A percentile compares a stretch with the other conserved stretches of the same genome.
phyloP scores from a whole-genome alignment of 192 early-diverging fungal genomes.

The Mortierella claussenii region DNA sequence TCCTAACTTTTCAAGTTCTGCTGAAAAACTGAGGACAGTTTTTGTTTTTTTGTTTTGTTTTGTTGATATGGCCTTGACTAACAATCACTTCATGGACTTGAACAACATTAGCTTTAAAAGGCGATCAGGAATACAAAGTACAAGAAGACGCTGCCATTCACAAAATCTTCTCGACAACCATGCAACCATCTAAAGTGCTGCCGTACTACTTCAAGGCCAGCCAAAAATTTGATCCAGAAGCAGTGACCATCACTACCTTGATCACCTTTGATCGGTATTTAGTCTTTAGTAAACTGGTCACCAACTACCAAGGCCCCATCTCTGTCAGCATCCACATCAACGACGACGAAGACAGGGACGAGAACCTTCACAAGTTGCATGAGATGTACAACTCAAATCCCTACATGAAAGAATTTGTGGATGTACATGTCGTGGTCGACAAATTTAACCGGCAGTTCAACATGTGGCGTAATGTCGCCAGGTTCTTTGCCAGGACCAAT shows the following conservation, averaged over 20 bases:
- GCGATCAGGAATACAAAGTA: background rate
- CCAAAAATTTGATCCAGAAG: constrained; percentile 57
- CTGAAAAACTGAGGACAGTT: no score
- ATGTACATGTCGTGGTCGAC: constrained; percentile 69
- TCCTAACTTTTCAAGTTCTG: background rate
- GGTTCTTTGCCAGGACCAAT: constrained; percentile 68
- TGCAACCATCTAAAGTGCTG: constrained; percentile 68
- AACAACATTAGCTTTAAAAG: background rate
- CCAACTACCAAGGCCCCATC: constrained; percentile 57
- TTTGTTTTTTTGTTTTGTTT: no score
- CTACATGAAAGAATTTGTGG: constrained; percentile 60
- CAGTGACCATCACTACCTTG: constrained; percentile 66
- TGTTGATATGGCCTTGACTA: no score
- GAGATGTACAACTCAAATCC: constrained; percentile 59
- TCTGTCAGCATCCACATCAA: constrained; percentile 68
- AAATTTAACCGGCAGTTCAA: constrained; percentile 71
- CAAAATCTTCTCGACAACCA: constrained; percentile 64
- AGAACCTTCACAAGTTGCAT: constrained; percentile 56
- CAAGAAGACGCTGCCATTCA: constrained; percentile 25
- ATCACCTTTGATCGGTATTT: constrained; percentile 56
- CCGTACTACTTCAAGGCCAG: constrained; percentile 67
- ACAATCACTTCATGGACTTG: background rate
- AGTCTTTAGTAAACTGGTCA: constrained; percentile 55
- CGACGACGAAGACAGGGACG: constrained; percentile 58
- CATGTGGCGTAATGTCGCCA: constrained; percentile 71